Conservation (phyloP, 345 rosid species). For the Citrus reticulata region DNA sequence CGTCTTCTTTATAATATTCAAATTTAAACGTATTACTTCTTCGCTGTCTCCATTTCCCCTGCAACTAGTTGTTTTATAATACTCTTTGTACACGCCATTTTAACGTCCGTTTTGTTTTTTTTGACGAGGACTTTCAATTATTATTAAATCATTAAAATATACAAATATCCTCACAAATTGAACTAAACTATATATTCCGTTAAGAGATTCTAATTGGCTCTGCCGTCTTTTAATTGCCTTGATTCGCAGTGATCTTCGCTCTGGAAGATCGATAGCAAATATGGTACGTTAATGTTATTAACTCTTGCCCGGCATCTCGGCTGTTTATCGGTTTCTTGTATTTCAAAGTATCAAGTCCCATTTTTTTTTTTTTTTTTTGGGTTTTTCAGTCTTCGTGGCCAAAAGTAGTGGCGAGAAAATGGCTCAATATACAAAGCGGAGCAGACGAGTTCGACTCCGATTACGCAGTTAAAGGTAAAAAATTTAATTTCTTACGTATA, state of each 20-base stretch:
- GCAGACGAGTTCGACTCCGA: slow-evolving; percentile 75
- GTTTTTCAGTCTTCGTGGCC: slow-evolving; percentile 70
- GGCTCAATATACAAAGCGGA: slow-evolving; percentile 73
- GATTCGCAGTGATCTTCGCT: slow-evolving; percentile 18
- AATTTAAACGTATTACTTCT: neutral
- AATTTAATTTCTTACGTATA: neutral
- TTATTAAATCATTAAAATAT: neutral
- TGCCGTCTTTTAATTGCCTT: neutral
- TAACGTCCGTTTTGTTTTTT: slow-evolving; percentile 3
- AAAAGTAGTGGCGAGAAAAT: slow-evolving; percentile 60
- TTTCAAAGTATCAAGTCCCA: neutral
- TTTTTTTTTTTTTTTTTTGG: neutral
- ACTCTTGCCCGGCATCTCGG: neutral
- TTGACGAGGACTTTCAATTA: neutral
- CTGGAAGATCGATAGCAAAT: slow-evolving; percentile 37
- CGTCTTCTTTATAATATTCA: neutral
- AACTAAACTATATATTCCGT: neutral
- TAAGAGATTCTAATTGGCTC: neutral
- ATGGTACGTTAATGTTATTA: slow-evolving; percentile 16
- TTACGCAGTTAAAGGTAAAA: slow-evolving; percentile 47
- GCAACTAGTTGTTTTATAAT: slow-evolving; percentile 27
- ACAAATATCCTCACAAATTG: neutral
- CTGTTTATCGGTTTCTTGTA: neutral
- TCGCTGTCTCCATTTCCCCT: slow-evolving; percentile 35
- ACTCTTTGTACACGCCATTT: slow-evolving; percentile 10